Evolutionary conservation across 768 basidiomycete genomes (phyloP), one percentile per base, ranked within the genome.

Genomic region (Pleurotus citrinopileatus): DNA sequence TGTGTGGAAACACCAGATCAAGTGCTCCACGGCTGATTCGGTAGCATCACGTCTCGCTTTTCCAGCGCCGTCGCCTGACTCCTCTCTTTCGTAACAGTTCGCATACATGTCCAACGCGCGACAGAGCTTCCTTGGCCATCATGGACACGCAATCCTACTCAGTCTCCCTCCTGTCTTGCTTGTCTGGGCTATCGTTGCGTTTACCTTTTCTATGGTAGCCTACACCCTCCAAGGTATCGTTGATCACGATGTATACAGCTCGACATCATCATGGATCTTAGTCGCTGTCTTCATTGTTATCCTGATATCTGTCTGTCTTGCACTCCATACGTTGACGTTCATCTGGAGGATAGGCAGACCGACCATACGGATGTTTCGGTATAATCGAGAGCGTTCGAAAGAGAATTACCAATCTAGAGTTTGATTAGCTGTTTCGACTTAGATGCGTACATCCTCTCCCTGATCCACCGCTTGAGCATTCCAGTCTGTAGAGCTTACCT

Each of bases 1-100:
- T 37, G 77, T 81, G 17, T 82, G 81, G 81, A 67, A 72, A 52
- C 80, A 82, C 59, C 80, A 81, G 59, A 68, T 73, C 9, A 78
- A 79, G 53, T 71, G 71, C 7, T 66, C 70, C 22, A 72, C 72
- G 8, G 65, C 67, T 4, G 72, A 78, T 50, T 80, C 78, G 26
- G 78, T 78, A 52, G 23, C 73, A 58, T 22, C 8, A 8, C 9
- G 20, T 25, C 15, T 34, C 27, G 1, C 26, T 17, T 13, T 47
- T 26, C 42, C 12, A 13, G 19, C 20, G 34, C 19, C 22, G 3
- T 23, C 1, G 20, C 26, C 3, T 37, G n/a, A 22, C 46, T 44
- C 20, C 34, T 23, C 53, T 23, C 40, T 61, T 15, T 15, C 8
- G 6, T 55, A 32, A 13, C 32, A 81, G 81, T 80, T 77, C 59